Percentiles rank a stretch among this genome's conserved stretches.
phyloP scores from a whole-genome alignment of 1,139 yeast species.

The Groenewaldozyma sp. region DNA sequence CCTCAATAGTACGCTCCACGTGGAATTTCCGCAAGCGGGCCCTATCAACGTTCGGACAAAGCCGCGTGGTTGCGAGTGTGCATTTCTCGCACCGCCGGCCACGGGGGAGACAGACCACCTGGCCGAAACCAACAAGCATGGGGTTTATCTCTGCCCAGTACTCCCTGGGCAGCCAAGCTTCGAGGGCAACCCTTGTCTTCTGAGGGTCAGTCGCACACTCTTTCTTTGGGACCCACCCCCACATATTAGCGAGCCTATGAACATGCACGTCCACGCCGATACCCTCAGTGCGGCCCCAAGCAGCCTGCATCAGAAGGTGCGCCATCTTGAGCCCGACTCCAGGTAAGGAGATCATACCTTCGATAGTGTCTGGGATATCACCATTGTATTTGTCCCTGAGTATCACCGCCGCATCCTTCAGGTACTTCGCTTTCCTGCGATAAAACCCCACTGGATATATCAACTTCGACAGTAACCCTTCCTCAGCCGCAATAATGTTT shows the following conservation, averaged over 20 bases:
- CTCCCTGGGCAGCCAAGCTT: conserved; percentile 63
- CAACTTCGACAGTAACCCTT: conserved; percentile 48
- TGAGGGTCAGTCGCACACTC: conserved; percentile 51
- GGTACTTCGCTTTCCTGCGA: conserved; percentile 61
- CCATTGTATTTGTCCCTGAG: conserved; percentile 43
- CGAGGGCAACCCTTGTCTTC: conserved; percentile 55
- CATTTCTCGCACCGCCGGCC: conserved; percentile 72
- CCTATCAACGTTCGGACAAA: conserved; percentile 33
- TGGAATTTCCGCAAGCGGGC: conserved; percentile 7
- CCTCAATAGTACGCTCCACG: too few species aligned
- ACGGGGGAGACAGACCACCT: conserved; percentile 70
- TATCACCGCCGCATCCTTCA: conserved; percentile 52
- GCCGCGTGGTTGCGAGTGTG: conserved; percentile 39
- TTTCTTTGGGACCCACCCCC: conserved; percentile 54
- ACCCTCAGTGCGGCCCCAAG: conserved; percentile 67
- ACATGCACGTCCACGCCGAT: conserved; percentile 94
- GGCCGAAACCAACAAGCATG: conserved; percentile 86
- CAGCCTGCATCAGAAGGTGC: conserved; percentile 64
- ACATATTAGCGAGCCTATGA: conserved; percentile 70
- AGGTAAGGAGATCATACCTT: conserved; percentile 59
- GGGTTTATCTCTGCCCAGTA: conserved; percentile 85
- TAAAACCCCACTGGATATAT: conserved; percentile 88
- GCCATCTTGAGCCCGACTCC: conserved; percentile 99
- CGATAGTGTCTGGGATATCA: conserved; percentile 56
- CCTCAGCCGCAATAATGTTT: conserved; percentile 41